A percentile compares a stretch with the other conserved stretches of the same genome.
Conservation (phyloP, 2,329 filamentous ascomycete genomes). For the Fusarium pseudoanthophilum region DNA sequence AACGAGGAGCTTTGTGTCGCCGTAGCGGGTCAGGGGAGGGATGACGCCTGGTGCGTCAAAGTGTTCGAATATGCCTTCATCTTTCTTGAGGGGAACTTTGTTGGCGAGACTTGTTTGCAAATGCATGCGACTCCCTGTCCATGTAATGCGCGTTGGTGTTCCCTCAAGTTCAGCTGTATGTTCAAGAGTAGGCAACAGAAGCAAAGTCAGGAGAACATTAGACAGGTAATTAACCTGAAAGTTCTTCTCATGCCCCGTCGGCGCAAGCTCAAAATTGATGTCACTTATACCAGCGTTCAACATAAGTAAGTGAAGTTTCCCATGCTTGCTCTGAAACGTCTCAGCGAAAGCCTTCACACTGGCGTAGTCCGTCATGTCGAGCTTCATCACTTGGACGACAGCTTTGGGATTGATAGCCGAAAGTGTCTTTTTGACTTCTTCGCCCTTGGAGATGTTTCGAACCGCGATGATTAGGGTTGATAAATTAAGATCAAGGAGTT, state of each 20-base stretch:
- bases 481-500: conserved; percentile 50
- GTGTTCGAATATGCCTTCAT: background rate
- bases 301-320: conserved; percentile 20
- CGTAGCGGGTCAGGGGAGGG: background rate
- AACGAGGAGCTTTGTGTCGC: conserved; percentile 15
- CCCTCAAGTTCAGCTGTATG: conserved; percentile 12
- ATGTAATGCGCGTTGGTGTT: conserved; percentile 18
- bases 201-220: conserved; percentile 39
- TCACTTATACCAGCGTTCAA: conserved; percentile 33
- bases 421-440: conserved; percentile 34
- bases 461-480: conserved; percentile 55
- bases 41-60: background rate
- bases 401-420: conserved; percentile 19
- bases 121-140: conserved; percentile 34
- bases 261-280: background rate
- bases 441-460: conserved; percentile 47
- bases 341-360: conserved; percentile 16
- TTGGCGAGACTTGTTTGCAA: background rate
- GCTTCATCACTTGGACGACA: conserved; percentile 26
- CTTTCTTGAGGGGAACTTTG: background rate
- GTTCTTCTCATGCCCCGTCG: conserved; percentile 40
- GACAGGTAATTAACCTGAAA: conserved; percentile 46
- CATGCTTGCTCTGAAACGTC: background rate
- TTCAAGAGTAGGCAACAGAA: conserved; percentile 36
- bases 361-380: conserved; percentile 26